Evolutionary conservation across 2,329 filamentous ascomycete species (phyloP).

Genomic region (Microsporum ferrugineum): DNA sequence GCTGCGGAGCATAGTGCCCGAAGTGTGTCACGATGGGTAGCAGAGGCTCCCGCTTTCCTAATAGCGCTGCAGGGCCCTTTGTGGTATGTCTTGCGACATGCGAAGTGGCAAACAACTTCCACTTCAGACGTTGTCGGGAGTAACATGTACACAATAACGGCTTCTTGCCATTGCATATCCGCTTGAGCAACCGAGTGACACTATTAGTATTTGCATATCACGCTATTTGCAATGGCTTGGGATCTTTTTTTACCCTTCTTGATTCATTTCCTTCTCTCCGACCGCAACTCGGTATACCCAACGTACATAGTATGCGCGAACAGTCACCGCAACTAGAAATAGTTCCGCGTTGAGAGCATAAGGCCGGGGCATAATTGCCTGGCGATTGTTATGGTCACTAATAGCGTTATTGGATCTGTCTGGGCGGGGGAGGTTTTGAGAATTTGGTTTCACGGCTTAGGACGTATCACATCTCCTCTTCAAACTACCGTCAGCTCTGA

Average conservation of each 20-base stretch:
- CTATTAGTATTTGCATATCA: constrained; percentile 3
- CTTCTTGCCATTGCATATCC: background rate
- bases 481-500: background rate
- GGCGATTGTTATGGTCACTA: background rate
- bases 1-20: background rate
- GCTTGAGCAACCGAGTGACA: background rate
- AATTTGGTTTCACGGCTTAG: background rate
- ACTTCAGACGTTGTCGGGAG: background rate
- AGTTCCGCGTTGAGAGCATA: background rate
- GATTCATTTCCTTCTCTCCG: background rate
- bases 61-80: background rate
- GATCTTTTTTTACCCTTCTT: background rate
- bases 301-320: background rate
- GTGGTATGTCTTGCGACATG: background rate
- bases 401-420: background rate
- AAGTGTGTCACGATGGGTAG: background rate
- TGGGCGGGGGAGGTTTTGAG: background rate
- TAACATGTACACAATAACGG: background rate
- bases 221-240: constrained; percentile 2
- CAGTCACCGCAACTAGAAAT: background rate
- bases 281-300: background rate
- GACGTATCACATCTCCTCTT: background rate
- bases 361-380: background rate
- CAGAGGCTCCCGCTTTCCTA: background rate
- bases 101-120: background rate